Percentiles rank a stretch among this genome's conserved stretches.
Evolutionary conservation across 192 early-diverging fungal species (phyloP).

Genomic region (Physocladia obscura): DNA sequence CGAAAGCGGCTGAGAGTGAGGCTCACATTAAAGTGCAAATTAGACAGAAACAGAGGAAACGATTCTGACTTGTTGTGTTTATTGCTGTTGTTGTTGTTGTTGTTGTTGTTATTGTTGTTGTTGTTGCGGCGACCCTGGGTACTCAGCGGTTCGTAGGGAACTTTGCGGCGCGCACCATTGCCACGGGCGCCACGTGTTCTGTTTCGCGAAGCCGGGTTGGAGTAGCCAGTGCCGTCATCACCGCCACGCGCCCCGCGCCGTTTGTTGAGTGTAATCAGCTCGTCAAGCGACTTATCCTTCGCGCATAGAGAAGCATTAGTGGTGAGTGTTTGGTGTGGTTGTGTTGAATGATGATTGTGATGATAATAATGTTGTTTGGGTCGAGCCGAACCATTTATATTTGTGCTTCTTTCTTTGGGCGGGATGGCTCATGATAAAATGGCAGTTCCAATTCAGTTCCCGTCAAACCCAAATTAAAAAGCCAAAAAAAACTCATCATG

Average conservation of each 20-base stretch:
- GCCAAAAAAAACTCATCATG: background rate
- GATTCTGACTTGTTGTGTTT: too few relatives aligned
- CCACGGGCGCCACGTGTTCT: background rate
- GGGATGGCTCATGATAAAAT: background rate
- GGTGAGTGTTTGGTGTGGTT: background rate
- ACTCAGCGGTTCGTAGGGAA: background rate
- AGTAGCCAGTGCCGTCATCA: background rate
- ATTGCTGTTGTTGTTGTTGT: too few relatives aligned
- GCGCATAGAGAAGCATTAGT: background rate
- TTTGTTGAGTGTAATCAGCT: slow-evolving; percentile 2
- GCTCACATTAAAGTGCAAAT: slow-evolving; percentile 21
- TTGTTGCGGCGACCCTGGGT: background rate
- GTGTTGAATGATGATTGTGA: background rate
- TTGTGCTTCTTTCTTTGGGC: background rate
- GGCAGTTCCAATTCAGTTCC: too few relatives aligned
- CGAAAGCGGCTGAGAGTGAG: background rate
- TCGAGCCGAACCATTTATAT: background rate
- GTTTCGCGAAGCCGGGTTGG: background rate
- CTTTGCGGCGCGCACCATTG: background rate
- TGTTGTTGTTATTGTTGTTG: too few relatives aligned
- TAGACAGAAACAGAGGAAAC: background rate
- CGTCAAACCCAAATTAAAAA: slow-evolving; percentile 10
- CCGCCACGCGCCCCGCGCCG: background rate
- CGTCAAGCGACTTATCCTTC: slow-evolving; percentile 19
- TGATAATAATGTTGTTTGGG: background rate